Percentiles rank a stretch among this genome's conserved stretches.
Evolutionary conservation across 2,329 filamentous ascomycete species (phyloP).

Genomic region (Colletotrichum camelliae): DNA sequence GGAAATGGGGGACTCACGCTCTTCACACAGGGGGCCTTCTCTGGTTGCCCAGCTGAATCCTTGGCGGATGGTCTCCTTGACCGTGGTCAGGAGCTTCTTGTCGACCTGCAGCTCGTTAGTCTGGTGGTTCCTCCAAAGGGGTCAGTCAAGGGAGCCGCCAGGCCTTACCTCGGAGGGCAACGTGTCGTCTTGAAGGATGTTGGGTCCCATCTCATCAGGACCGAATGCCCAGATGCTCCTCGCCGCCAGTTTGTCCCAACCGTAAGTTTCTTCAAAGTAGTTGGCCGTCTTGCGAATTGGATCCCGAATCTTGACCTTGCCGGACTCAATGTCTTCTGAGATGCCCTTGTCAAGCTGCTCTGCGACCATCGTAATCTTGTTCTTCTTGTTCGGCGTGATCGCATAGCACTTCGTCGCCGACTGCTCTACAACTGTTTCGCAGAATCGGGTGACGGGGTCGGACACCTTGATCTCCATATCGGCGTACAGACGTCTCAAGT

Average conservation of each 20-base stretch:
- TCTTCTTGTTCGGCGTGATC: constrained; percentile 98
- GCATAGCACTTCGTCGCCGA: constrained; percentile 98
- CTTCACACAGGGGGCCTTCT: constrained; percentile 96
- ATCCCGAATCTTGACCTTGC: constrained; percentile 89
- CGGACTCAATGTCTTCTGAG: constrained; percentile 90
- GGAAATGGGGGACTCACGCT: constrained; percentile 68
- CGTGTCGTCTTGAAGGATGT: constrained; percentile 96
- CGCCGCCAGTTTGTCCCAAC: constrained; percentile 93
- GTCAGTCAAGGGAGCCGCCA: constrained; percentile 21
- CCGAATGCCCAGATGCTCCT: constrained; percentile 99
- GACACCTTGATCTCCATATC: constrained; percentile 99
- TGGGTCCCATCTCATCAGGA: constrained; percentile 91
- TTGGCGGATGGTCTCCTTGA: constrained; percentile 91
- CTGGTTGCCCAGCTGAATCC: constrained; percentile 96
- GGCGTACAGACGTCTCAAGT: constrained; percentile 89
- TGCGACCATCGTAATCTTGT: constrained; percentile 98
- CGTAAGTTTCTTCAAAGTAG: constrained; percentile 96
- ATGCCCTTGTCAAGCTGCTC: constrained; percentile 96
- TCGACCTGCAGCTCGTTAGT: constrained; percentile 66
- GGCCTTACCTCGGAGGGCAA: constrained; percentile 78
- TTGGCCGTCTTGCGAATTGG: constrained; percentile 92
- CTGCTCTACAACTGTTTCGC: constrained; percentile 96
- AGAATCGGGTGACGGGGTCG: constrained; percentile 96
- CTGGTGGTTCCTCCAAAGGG: neutral
- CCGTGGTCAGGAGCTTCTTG: constrained; percentile 85